These are phyloP conservation scores for Litsea cubeba DNA, from an alignment of 164 flowering plant genomes.

Conservation along the genomic window DNA sequence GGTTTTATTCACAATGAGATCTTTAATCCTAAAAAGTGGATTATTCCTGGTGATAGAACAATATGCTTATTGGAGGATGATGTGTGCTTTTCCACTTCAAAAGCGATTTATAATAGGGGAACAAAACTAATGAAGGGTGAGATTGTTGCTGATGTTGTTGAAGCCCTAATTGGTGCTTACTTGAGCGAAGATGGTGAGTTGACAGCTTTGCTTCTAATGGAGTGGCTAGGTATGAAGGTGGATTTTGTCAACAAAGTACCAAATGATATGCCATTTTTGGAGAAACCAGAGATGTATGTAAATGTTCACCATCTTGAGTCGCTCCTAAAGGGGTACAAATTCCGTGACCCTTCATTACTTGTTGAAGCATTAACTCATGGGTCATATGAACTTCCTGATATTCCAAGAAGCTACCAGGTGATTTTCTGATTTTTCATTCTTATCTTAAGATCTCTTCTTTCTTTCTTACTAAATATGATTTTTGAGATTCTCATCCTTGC, in stretches of 20 bases:
- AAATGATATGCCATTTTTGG: slow-evolving; percentile 18
- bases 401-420: slow-evolving; percentile 86
- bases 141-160: slow-evolving; percentile 76
- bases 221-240: slow-evolving; percentile 71
- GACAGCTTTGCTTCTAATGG: slow-evolving; percentile 56
- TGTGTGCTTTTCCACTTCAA: slow-evolving; percentile 23
- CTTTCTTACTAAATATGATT: background rate
- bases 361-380: slow-evolving; percentile 92
- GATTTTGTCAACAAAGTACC: slow-evolving; percentile 34
- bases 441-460: background rate
- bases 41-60: slow-evolving; percentile 45
- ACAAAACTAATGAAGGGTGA: slow-evolving; percentile 46
- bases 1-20: slow-evolving; percentile 64
- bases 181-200: slow-evolving; percentile 67
- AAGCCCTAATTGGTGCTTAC: slow-evolving; percentile 79
- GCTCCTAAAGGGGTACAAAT: slow-evolving; percentile 44
- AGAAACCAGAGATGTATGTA: slow-evolving; percentile 37
- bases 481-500: background rate
- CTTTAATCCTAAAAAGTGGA: slow-evolving; percentile 67
- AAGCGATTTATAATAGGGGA: slow-evolving; percentile 34
- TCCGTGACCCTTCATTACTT: slow-evolving; percentile 57
- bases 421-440: background rate
- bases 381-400: slow-evolving; percentile 70
- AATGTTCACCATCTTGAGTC: slow-evolving; percentile 45
- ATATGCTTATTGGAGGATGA: slow-evolving; percentile 19